Evolutionary conservation across 306 rosid species (phyloP), one percentile per base, ranked within the genome.

Genomic region (Mimosa bimucronata): DNA sequence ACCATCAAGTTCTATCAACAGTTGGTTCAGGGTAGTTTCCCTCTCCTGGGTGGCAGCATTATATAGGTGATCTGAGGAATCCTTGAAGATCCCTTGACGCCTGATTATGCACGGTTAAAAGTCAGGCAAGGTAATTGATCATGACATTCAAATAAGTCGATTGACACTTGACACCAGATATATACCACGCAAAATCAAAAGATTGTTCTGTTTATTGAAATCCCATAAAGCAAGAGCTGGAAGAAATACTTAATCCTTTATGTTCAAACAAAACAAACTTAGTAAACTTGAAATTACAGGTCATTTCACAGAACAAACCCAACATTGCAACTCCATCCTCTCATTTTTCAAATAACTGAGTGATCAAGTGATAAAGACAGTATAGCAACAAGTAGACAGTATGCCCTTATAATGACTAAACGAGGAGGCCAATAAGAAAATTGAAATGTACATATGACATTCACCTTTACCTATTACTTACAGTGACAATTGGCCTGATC

Each of bases 21-120:
- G 91, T 84, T 95, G 99, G 84, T 95, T 95, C 91, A 95, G 80
- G 74, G 99, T 93, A 58, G 99, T 95, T 88, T 95, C 99, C 88
- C 99, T 91, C 91, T 95, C 99, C 87, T 95, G 98, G 71, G 98
- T 95, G 77, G 97, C 96, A 37, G 99, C 99, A 66, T 95, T 95
- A 85, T 95, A 91, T 65, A 91, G 86, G 25, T 88, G 89, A 81
- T 93, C 98, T 7, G 87, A 28, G 42, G 91, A 72, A 77, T 93
- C 98, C 87, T 95, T 95, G 88, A 90, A 93, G 83, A 86, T 95
- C 60, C 98, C 97, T 86, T 95, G 98, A 76, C 99, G 99, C 93
- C 99, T 95, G 87, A 86, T 69, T 85, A 85, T 16, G 60, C 81
- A 78, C 66, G 55, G 74, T 78, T 67, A 64, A 81, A 79, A 81